phyloP scores from a whole-genome alignment of 164 flowering plant genomes.

The Santalum album region DNA sequence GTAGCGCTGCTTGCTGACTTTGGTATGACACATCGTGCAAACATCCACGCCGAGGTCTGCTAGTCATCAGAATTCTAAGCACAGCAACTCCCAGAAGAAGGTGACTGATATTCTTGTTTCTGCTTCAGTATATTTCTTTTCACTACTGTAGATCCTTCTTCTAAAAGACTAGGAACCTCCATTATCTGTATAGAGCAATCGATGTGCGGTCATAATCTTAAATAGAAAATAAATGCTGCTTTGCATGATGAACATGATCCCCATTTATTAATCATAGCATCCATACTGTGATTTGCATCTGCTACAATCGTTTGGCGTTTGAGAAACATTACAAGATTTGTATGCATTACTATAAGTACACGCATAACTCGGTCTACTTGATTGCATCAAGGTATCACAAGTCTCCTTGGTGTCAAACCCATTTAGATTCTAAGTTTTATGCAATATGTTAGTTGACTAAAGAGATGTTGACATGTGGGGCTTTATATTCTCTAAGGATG shows the following conservation, averaged over 20 bases:
- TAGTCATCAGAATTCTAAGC: slow-evolving; percentile 14
- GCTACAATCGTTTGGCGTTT: not conserved
- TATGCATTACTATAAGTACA: not conserved
- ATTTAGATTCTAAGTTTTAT: too few relatives aligned
- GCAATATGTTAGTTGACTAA: too few relatives aligned
- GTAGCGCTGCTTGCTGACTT: too few relatives aligned
- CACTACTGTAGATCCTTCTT: slow-evolving; percentile 49
- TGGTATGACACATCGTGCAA: too few relatives aligned
- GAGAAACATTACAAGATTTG: not conserved
- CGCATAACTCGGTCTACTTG: not conserved
- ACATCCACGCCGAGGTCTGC: too few relatives aligned
- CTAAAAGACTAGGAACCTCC: slow-evolving; percentile 71
- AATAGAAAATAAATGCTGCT: not conserved
- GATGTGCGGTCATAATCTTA: not conserved
- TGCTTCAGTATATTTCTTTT: slow-evolving; percentile 58
- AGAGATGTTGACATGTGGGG: too few relatives aligned
- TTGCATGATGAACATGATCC: not conserved
- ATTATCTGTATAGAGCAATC: slow-evolving; percentile 43
- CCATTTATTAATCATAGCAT: too few relatives aligned
- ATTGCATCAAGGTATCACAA: too few relatives aligned
- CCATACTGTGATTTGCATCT: too few relatives aligned
- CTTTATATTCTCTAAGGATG: too few relatives aligned
- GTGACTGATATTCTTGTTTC: slow-evolving; percentile 36
- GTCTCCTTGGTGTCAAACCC: too few relatives aligned
- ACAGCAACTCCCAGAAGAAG: slow-evolving; percentile 42